A percentile compares a stretch with the other conserved stretches of the same genome.
Conservation (phyloP, 139 green algal species). For the Chara braunii region DNA sequence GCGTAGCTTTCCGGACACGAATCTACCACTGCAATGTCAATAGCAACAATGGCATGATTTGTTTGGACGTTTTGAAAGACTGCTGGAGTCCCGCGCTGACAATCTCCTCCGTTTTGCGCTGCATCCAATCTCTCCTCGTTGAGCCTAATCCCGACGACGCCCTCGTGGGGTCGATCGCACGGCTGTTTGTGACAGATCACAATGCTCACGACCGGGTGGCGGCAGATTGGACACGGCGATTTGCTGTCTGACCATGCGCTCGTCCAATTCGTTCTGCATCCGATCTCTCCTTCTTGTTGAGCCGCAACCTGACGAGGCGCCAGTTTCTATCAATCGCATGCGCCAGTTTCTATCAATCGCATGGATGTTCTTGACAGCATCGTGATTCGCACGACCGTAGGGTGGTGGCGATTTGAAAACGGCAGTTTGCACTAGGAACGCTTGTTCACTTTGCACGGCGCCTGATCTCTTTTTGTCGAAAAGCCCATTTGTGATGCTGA, state of each 20-base stretch:
- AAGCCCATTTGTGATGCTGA: no score
- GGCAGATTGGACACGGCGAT: conserved; percentile 82
- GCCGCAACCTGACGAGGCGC: no score
- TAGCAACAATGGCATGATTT: conserved; percentile 84
- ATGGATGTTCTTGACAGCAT: no score
- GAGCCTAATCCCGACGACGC: conserved; percentile 80
- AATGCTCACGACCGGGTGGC: conserved; percentile 80
- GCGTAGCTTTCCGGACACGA: conserved; percentile 21
- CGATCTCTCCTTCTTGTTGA: no score
- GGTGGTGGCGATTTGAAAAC: no score
- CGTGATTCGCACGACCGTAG: no score
- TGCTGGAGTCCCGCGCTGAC: conserved; percentile 94
- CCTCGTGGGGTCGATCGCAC: conserved; percentile 80
- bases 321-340: no score
- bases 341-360: no score
- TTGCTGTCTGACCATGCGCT: conserved; percentile 50
- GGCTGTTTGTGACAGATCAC: conserved; percentile 71
- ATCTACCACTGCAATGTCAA: conserved; percentile 99
- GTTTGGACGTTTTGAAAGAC: conserved; percentile 98
- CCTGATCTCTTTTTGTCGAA: no score
- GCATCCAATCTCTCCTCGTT: conserved; percentile 80
- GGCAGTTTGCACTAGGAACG: no score
- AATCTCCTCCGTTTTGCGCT: conserved; percentile 94
- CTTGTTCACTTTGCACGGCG: no score
- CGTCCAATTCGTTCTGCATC: no score